A percentile compares a stretch with the other conserved stretches of the same genome.
These are phyloP conservation scores for Hortaea werneckii DNA, from an alignment of 2,329 filamentous ascomycete species.

Conservation along the genomic window DNA sequence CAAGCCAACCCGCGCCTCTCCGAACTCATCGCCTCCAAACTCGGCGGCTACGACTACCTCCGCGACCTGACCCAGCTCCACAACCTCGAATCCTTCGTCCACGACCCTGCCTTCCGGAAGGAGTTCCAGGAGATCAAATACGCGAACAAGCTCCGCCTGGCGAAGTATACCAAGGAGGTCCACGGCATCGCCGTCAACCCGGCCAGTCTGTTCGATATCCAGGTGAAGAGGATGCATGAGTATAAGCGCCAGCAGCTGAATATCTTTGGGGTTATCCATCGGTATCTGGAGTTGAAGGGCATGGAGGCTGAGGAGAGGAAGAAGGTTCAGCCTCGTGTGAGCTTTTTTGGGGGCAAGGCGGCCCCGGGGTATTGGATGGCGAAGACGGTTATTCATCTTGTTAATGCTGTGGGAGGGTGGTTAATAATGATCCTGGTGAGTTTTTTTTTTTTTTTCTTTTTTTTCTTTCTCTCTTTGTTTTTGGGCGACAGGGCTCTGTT, in stretches of 20 bases:
- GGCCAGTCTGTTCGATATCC: slow-evolving; percentile 81
- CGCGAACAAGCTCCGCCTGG: slow-evolving; percentile 85
- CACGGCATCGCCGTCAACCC: slow-evolving; percentile 79
- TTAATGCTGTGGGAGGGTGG: slow-evolving; percentile 83
- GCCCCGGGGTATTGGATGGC: slow-evolving; percentile 99
- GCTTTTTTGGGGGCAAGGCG: slow-evolving; percentile 95
- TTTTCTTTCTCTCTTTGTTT: no score
- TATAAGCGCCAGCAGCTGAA: slow-evolving; percentile 98
- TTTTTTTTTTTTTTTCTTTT: no score
- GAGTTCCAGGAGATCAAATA: slow-evolving; percentile 97
- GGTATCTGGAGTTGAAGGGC: slow-evolving; percentile 80
- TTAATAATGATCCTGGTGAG: slow-evolving; percentile 62
- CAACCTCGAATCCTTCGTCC: slow-evolving; percentile 70
- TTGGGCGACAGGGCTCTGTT: no score
- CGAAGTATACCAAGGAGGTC: slow-evolving; percentile 78
- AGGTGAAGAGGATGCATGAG: slow-evolving; percentile 98
- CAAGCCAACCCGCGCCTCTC: slow-evolving; percentile 92
- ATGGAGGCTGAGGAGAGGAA: slow-evolving; percentile 76
- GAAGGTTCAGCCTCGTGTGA: slow-evolving; percentile 78
- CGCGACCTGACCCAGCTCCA: slow-evolving; percentile 82
- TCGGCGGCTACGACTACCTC: slow-evolving; percentile 72
- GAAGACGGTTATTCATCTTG: slow-evolving; percentile 84
- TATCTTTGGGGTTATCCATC: slow-evolving; percentile 94
- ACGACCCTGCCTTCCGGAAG: slow-evolving; percentile 83
- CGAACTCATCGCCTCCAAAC: slow-evolving; percentile 82